These are phyloP conservation scores for Yarrowia sp. DNA, from an alignment of 805 yeast species.

Conservation along the genomic window DNA sequence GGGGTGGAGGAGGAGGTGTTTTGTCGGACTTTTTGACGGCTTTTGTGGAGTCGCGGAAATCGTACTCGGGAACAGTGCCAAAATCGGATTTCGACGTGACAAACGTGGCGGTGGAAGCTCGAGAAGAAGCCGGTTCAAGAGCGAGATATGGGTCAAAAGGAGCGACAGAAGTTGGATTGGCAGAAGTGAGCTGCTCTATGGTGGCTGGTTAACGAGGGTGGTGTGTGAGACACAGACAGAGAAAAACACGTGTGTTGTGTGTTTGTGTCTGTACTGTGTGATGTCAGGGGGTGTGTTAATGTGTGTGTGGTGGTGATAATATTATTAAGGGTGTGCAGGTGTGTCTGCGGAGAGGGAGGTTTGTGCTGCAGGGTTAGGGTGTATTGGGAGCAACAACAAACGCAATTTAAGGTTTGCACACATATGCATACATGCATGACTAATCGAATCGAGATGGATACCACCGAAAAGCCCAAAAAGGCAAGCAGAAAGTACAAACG, in stretches of 20 bases:
- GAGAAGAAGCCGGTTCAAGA: background rate
- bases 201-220: background rate
- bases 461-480: conserved; percentile 5
- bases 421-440: background rate
- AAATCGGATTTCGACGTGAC: conserved; percentile 8
- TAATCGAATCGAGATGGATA: background rate
- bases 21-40: background rate
- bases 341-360: background rate
- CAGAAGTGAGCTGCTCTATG: conserved; percentile 7
- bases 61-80: conserved; percentile 13
- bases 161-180: conserved; percentile 21
- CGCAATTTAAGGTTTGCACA: background rate
- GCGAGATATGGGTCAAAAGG: conserved; percentile 18
- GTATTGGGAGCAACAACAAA: background rate
- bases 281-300: background rate
- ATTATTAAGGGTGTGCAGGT: background rate
- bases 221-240: background rate
- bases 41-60: background rate
- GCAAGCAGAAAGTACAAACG: background rate
- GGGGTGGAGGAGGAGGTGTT: conserved; percentile 33
- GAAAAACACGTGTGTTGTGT: background rate
- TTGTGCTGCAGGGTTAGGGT: conserved; percentile 7
- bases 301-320: background rate
- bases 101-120: conserved; percentile 10
- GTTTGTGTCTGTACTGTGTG: background rate